Evolutionary conservation across 768 basidiomycete species (phyloP), one percentile per base, ranked within the genome.

Genomic region (Udeniomyces megalosporus): DNA sequence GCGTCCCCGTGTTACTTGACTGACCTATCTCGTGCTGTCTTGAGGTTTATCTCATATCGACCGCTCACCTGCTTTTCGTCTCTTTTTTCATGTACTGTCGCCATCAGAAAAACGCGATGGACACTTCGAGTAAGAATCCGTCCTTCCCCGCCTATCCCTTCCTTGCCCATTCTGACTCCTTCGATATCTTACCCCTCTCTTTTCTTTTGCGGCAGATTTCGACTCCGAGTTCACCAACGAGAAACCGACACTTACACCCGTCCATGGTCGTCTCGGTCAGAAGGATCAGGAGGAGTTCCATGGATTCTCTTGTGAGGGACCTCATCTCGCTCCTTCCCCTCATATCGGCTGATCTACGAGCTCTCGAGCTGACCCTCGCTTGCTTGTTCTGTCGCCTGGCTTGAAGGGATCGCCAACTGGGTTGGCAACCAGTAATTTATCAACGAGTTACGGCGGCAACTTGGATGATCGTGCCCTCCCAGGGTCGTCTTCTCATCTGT

Each of bases 281-380:
- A 84, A 84, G 53, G 90, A 97, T 70, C 95, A 99, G 75, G 80
- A 83, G 58, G 93, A 96, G 74, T 99, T 99, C 77, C 84, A 88
- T 68, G 91, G 91, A 20, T 96, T 96, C 79, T 93, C 90, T 65
- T 96, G 92, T n/a, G n/a, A n/a, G n/a, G n/a, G n/a, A n/a, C n/a
- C n/a, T n/a, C 89, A 42, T 26, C 32, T 66, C 11, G 6, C 15
- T 45, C 45, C 11, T 28, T 2, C 11, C 10, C 17, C 17, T 44
- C 24, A 28, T 28, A 5, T 20, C 3, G 11, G 38, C 20, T 4
- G 26, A 48, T 15, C 4, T 15, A 4, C 26, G 38, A 17, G 11
- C 12, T 11, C 17, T 11, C 42, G 22, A 46, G 4, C 31, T 15
- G 5, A 11, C 3, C 6, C 5, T 28, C 46, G 22, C 29, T 35